Conservation (phyloP, 164 flowering plant genomes). For the Nelumbo lutea region DNA sequence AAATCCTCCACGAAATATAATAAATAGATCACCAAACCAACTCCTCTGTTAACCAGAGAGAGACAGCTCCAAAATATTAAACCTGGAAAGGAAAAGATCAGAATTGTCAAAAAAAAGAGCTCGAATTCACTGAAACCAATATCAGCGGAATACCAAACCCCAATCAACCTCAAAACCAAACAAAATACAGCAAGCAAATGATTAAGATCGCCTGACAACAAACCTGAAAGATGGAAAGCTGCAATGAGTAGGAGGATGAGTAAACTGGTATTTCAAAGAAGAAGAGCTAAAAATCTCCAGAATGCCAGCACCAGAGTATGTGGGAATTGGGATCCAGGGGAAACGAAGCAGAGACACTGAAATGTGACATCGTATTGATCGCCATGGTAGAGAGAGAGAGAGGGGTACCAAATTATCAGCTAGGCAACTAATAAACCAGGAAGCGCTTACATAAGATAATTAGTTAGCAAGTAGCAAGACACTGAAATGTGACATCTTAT, state of each 20-base stretch:
- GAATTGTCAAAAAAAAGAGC: background rate
- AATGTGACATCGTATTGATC: slow-evolving; percentile 22
- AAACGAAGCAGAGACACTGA: background rate
- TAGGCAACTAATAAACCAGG: too few relatives aligned
- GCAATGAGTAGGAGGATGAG: background rate
- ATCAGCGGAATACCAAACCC: background rate
- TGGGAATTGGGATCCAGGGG: background rate
- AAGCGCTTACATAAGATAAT: too few relatives aligned
- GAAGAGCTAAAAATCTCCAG: background rate
- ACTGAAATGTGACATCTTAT: slow-evolving; percentile 18
- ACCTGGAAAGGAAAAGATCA: background rate
- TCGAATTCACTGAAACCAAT: background rate
- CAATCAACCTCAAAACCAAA: background rate
- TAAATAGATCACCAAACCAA: background rate
- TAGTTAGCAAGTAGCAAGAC: background rate
- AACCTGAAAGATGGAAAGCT: background rate
- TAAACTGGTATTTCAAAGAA: background rate
- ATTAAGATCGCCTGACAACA: background rate
- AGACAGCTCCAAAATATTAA: background rate
- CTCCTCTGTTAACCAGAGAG: background rate
- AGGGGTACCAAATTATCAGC: background rate
- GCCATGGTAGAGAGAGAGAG: slow-evolving; percentile 12
- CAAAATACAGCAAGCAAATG: background rate
- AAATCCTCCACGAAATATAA: slow-evolving; percentile 7
- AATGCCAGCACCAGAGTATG: background rate